phyloP scores from a whole-genome alignment of 1,284 basidiomycete species.

The Moesziomyces sp. region DNA sequence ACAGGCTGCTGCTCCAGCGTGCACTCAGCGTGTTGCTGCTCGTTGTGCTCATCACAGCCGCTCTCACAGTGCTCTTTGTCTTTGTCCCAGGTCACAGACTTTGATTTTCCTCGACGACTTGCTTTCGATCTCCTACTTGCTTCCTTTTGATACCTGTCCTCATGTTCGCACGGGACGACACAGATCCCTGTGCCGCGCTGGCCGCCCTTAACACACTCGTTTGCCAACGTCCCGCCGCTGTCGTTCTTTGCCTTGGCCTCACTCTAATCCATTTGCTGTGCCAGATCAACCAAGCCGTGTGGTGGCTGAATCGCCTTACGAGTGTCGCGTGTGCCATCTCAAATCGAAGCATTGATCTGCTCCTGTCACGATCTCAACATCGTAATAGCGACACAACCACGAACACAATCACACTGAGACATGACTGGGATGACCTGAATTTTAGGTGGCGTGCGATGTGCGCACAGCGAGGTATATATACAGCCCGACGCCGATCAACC shows the following conservation, averaged over 20 bases:
- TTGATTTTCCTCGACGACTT: conserved; percentile 60
- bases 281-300: too few species aligned
- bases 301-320: too few species aligned
- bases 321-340: too few species aligned
- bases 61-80: conserved; percentile 87
- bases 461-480: conserved; percentile 29
- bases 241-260: background rate
- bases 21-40: conserved; percentile 81
- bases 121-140: background rate
- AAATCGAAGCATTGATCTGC: too few species aligned
- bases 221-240: background rate
- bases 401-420: too few species aligned
- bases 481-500: conserved; percentile 9
- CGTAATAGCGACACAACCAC: too few species aligned
- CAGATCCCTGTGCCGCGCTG: background rate
- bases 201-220: background rate
- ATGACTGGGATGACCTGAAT: background rate
- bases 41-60: conserved; percentile 77
- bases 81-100: conserved; percentile 88
- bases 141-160: background rate
- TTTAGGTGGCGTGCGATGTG: conserved; percentile 15
- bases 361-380: background rate
- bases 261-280: background rate
- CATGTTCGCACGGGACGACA: background rate
- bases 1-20: conserved; percentile 84